Evolutionary conservation across 176 grass and related monocot genomes (phyloP).

Genomic region (Ensete ventricosum): DNA sequence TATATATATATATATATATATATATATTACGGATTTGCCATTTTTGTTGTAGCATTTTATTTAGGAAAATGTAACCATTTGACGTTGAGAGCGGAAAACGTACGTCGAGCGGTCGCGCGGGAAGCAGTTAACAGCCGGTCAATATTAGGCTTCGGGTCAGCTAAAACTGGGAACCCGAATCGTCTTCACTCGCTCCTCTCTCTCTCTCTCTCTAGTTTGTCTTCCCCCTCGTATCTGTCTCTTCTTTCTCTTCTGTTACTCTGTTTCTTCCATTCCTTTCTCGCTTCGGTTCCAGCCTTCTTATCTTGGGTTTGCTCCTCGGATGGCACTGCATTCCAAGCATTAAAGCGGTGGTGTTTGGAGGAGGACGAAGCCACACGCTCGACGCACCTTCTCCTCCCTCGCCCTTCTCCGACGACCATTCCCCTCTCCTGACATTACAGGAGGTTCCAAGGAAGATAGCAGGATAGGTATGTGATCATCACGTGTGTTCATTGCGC

Average conservation of each 20-base stretch:
- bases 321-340: not conserved
- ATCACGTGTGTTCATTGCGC: too few species aligned
- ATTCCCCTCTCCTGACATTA: not conserved
- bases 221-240: not conserved
- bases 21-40: too few species aligned
- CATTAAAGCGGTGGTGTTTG: conserved; percentile 1
- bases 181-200: not conserved
- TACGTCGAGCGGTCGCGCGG: not conserved
- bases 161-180: not conserved
- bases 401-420: conserved; percentile 9
- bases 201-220: not conserved
- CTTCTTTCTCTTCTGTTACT: not conserved
- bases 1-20: too few species aligned
- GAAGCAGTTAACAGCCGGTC: not conserved
- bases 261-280: not conserved
- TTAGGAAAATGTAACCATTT: too few species aligned
- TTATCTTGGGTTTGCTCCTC: not conserved
- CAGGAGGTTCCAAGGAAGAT: not conserved
- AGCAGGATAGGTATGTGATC: not conserved
- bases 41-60: too few species aligned
- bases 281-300: not conserved
- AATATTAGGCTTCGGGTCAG: not conserved
- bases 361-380: conserved; percentile 1
- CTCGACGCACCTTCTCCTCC: not conserved
- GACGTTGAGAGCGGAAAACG: not conserved